Evolutionary conservation across 108 stramenopile genomes (phyloP).

Genomic region (Nannochloropsis gaditana): DNA sequence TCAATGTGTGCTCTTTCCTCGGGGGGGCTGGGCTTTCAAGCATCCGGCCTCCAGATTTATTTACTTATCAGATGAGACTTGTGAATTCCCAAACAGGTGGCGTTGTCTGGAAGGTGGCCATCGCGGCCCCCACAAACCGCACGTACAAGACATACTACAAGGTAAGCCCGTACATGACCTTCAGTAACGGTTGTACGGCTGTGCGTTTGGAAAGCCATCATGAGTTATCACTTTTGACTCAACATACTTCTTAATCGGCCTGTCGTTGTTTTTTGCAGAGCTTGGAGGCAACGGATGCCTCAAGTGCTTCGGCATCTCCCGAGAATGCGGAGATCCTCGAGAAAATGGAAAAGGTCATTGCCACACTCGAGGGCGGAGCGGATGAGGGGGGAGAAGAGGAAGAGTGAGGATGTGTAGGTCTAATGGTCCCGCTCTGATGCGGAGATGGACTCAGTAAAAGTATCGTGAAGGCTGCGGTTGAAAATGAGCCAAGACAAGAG

Average conservation of each 20-base stretch:
- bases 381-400: neutral
- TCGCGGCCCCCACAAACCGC: neutral
- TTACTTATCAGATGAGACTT: too few species aligned
- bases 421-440: too few species aligned
- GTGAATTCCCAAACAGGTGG: neutral
- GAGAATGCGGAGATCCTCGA: neutral
- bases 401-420: neutral
- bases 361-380: neutral
- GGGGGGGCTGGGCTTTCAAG: too few species aligned
- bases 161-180: neutral
- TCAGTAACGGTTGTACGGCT: too few species aligned
- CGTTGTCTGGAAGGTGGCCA: neutral
- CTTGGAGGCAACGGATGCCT: neutral
- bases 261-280: neutral
- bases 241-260: neutral
- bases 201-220: too few species aligned
- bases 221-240: neutral
- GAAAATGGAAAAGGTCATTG: neutral
- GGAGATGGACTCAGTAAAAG: too few species aligned
- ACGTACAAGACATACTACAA: conserved; percentile 11
- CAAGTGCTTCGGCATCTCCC: neutral
- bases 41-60: too few species aligned
- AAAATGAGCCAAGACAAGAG: too few species aligned
- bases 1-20: too few species aligned
- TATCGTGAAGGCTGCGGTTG: too few species aligned